These are phyloP conservation scores for Acer campestre DNA, from an alignment of 345 rosid genomes.

Conservation along the genomic window DNA sequence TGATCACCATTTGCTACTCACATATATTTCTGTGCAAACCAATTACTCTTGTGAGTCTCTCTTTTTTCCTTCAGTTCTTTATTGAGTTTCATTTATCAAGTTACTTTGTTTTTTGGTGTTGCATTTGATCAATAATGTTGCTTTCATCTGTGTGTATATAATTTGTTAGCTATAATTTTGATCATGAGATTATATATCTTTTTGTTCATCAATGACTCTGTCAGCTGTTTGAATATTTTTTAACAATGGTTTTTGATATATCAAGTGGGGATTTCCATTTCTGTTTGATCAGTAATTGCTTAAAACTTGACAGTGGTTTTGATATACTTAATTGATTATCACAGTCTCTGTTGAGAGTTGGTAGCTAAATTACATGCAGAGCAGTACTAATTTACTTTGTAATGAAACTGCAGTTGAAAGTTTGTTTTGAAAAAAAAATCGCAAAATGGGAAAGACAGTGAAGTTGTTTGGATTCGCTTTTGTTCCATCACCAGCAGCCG, in stretches of 20 bases:
- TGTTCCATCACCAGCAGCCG: too few relatives aligned
- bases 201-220: too few relatives aligned
- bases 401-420: neutral
- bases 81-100: neutral
- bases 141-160: too few relatives aligned
- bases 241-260: neutral
- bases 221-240: too few relatives aligned
- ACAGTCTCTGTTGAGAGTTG: constrained; percentile 12
- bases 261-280: neutral
- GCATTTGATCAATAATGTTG: neutral
- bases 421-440: neutral
- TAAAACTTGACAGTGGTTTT: neutral
- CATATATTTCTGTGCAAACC: neutral
- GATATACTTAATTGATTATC: neutral
- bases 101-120: neutral
- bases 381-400: neutral
- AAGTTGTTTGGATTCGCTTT: too few relatives aligned
- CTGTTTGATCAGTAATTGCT: neutral
- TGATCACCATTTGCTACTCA: neutral
- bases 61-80: neutral
- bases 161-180: too few relatives aligned
- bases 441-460: too few relatives aligned
- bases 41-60: constrained; percentile 1
- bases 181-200: too few relatives aligned
- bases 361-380: too few relatives aligned